These are phyloP conservation scores for Colletotrichum coccodes DNA, from an alignment of 2,329 filamentous ascomycete genomes.

Conservation along the genomic window DNA sequence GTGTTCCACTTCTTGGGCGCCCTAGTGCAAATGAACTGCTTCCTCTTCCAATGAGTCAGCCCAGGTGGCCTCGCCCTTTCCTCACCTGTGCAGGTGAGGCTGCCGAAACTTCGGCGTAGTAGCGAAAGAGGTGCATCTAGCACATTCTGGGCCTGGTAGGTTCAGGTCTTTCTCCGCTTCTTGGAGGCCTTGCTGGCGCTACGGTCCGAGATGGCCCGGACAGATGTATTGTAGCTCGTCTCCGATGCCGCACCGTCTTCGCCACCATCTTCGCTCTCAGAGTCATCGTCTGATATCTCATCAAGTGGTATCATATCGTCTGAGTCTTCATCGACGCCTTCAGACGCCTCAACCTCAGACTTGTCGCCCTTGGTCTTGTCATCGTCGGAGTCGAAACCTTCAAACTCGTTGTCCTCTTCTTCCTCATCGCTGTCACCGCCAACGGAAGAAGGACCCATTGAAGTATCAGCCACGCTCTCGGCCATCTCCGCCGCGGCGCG, in stretches of 20 bases:
- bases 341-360: conserved; percentile 20
- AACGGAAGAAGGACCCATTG: conserved; percentile 40
- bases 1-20: neutral
- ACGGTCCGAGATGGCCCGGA: conserved; percentile 26
- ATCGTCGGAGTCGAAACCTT: conserved; percentile 57
- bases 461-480: conserved; percentile 53
- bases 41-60: conserved; percentile 5
- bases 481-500: conserved; percentile 62
- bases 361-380: conserved; percentile 46
- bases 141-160: neutral
- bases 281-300: conserved; percentile 30
- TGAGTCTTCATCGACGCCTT: conserved; percentile 21
- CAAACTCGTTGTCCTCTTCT: conserved; percentile 52
- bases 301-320: conserved; percentile 32
- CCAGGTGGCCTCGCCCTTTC: neutral
- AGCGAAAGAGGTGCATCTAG: conserved; percentile 13
- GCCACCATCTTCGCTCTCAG: conserved; percentile 27
- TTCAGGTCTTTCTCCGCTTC: conserved; percentile 32
- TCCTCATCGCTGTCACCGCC: conserved; percentile 36
- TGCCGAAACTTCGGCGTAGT: conserved; percentile 27
- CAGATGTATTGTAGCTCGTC: conserved; percentile 33
- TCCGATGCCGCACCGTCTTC: conserved; percentile 26
- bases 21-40: neutral
- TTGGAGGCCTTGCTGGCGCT: conserved; percentile 22
- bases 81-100: conserved; percentile 11